Conservation (phyloP, 2,329 filamentous ascomycete species). For the Calonectria honghensis region DNA sequence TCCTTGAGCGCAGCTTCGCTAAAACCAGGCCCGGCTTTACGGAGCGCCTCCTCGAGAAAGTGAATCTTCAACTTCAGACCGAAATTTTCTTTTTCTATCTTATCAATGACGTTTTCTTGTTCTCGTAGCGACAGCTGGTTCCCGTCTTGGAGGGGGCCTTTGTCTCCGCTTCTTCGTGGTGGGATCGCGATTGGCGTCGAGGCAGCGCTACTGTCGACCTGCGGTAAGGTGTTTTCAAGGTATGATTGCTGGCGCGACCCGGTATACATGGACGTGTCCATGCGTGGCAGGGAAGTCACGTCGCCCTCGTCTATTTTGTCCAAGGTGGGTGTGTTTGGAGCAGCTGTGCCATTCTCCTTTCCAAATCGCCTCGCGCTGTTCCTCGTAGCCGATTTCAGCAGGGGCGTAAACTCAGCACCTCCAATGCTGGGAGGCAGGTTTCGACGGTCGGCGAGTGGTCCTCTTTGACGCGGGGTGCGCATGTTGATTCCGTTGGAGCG, state of each 20-base stretch:
- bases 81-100: conserved; percentile 99
- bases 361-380: conserved; percentile 81
- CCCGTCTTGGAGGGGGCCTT: conserved; percentile 85
- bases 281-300: conserved; percentile 83
- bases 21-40: conserved; percentile 91
- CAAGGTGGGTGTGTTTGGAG: conserved; percentile 81
- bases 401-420: conserved; percentile 91
- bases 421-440: conserved; percentile 80
- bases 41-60: conserved; percentile 92
- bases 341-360: conserved; percentile 77
- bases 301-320: conserved; percentile 81
- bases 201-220: conserved; percentile 85
- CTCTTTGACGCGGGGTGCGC: conserved; percentile 83
- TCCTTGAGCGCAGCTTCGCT: conserved; percentile 93
- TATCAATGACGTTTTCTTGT: conserved; percentile 96
- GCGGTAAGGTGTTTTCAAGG: conserved; percentile 82
- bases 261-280: conserved; percentile 83
- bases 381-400: conserved; percentile 87
- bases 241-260: conserved; percentile 79
- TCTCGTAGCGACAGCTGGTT: conserved; percentile 94
- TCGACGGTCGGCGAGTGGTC: conserved; percentile 81
- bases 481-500: conserved; percentile 74
- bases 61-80: conserved; percentile 97
- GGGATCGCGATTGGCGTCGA: conserved; percentile 87
- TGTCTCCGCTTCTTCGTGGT: conserved; percentile 76